These are phyloP conservation scores for Acacia melanoxylon DNA, from an alignment of 306 rosid species.

Conservation along the genomic window DNA sequence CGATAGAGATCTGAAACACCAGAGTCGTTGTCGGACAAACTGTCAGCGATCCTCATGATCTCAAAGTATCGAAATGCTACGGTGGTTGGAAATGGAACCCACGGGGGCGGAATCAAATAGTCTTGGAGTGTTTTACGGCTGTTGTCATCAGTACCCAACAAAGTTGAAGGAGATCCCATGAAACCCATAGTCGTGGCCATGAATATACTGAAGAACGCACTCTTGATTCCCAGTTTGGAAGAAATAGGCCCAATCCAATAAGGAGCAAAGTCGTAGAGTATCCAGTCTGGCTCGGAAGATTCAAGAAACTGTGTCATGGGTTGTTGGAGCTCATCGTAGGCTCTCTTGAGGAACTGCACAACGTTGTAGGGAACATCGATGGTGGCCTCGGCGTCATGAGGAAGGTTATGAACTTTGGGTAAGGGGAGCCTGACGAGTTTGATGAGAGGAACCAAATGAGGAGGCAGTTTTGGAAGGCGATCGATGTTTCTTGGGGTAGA, in stretches of 20 bases:
- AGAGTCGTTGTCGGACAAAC: not conserved
- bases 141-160: not conserved
- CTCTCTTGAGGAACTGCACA: conserved; percentile 31
- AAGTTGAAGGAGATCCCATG: not conserved
- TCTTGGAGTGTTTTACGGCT: conserved; percentile 26
- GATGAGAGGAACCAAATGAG: conserved; percentile 8
- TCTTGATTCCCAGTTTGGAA: conserved; percentile 13
- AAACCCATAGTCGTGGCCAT: not conserved
- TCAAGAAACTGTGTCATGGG: not conserved
- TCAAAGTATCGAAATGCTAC: not conserved
- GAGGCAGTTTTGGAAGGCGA: conserved; percentile 42
- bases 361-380: conserved; percentile 21
- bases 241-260: conserved; percentile 21
- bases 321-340: conserved; percentile 17
- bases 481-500: conserved; percentile 50
- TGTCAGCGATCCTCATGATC: not conserved
- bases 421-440: conserved; percentile 34
- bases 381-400: conserved; percentile 38
- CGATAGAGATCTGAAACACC: not conserved
- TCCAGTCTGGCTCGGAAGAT: conserved; percentile 39
- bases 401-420: conserved; percentile 21
- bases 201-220: conserved; percentile 29
- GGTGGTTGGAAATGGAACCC: conserved; percentile 25
- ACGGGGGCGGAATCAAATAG: conserved; percentile 8
- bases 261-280: conserved; percentile 28